These are phyloP conservation scores for Solanum corneliomulleri DNA, from an alignment of 257 asterid genomes.

Conservation along the genomic window DNA sequence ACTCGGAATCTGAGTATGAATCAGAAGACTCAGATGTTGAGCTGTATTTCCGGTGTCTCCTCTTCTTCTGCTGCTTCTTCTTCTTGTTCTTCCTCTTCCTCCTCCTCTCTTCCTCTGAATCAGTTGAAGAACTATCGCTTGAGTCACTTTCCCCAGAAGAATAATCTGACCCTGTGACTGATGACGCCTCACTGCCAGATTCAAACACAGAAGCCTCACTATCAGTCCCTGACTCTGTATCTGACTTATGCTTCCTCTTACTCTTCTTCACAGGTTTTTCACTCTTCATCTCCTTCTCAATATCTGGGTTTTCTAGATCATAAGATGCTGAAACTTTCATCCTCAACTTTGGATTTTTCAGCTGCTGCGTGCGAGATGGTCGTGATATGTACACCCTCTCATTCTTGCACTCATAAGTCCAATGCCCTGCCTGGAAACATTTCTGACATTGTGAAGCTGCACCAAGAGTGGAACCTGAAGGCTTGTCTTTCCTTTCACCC, in stretches of 20 bases:
- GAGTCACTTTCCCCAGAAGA: constrained; percentile 67
- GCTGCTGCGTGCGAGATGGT: constrained; percentile 81
- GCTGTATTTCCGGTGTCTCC: constrained; percentile 45
- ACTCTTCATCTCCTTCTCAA: constrained; percentile 25
- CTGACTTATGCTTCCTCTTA: constrained; percentile 82
- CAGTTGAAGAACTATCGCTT: constrained; percentile 59
- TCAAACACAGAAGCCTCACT: constrained; percentile 91
- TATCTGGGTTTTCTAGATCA: constrained; percentile 59
- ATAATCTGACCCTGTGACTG: constrained; percentile 54
- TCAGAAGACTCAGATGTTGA: constrained; percentile 76
- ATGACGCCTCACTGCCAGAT: constrained; percentile 55
- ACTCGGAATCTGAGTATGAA: constrained; percentile 67
- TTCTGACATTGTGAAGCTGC: constrained; percentile 80
- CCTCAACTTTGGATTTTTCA: constrained; percentile 81
- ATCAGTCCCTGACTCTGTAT: constrained; percentile 43
- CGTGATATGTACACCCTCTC: constrained; percentile 85
- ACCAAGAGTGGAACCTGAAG: constrained; percentile 30
- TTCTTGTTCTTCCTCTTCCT: constrained; percentile 59
- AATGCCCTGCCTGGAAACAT: constrained; percentile 79
- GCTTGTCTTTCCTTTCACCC: constrained; percentile 82
- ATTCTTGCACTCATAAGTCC: constrained; percentile 95
- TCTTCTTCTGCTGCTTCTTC: constrained; percentile 45
- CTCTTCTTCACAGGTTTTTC: constrained; percentile 48
- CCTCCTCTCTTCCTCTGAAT: constrained; percentile 93
- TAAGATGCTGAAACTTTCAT: constrained; percentile 55